Evolutionary conservation across 441 rosid species (phyloP).

Genomic region (Kokia cookei): DNA sequence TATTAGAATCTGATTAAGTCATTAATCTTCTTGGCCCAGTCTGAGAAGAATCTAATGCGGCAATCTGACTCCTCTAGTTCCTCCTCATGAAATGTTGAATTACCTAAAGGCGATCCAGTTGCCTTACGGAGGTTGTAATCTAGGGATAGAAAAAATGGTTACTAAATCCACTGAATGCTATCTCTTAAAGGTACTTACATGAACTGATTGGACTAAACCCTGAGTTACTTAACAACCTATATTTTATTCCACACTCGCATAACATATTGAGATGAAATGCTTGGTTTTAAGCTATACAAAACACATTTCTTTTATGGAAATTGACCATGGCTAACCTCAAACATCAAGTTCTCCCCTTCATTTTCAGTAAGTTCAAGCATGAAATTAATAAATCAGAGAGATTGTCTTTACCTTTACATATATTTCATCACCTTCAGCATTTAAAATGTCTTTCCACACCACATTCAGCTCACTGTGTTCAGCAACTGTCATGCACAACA

Average conservation of each 20-base stretch:
- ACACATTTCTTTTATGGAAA: neutral
- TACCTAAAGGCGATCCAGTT: neutral
- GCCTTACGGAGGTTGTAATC: neutral
- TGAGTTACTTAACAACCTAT: neutral
- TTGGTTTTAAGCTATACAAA: neutral
- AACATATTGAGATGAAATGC: neutral
- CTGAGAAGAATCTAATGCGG: neutral
- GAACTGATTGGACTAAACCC: neutral
- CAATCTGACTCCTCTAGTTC: neutral
- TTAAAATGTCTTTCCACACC: constrained; percentile 91
- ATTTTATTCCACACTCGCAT: neutral
- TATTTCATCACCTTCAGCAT: constrained; percentile 97
- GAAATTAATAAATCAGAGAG: neutral
- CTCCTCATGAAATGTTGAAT: neutral
- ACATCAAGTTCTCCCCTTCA: neutral
- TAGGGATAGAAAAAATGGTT: neutral
- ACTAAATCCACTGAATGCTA: neutral
- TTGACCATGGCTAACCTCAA: neutral
- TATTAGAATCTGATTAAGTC: neutral
- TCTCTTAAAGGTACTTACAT: neutral
- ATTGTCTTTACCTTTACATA: constrained; percentile 63
- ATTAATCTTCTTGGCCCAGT: neutral
- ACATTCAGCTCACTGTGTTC: constrained; percentile 79
- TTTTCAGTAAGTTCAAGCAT: constrained; percentile 2
- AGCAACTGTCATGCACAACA: constrained; percentile 48